A percentile compares a stretch with the other conserved stretches of the same genome.
Evolutionary conservation across 2,329 filamentous ascomycete species (phyloP).

Genomic region (Xylaria sp.): DNA sequence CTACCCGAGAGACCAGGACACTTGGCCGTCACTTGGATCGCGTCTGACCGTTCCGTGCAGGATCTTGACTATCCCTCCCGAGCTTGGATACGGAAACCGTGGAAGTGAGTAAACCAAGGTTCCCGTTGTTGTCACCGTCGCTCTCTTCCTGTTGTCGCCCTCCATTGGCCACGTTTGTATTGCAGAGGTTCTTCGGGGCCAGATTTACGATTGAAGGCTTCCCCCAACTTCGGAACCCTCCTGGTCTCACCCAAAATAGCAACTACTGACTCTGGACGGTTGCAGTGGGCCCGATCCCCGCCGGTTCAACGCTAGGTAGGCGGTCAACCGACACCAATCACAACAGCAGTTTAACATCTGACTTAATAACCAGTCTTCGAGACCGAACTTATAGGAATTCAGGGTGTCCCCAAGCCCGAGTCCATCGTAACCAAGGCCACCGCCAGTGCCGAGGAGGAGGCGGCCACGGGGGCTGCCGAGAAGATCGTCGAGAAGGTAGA

Average conservation of each 20-base stretch:
- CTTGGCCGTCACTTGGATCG: slow-evolving; percentile 13
- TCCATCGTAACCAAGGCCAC: slow-evolving; percentile 56
- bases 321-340: slow-evolving; percentile 10
- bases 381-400: slow-evolving; percentile 87
- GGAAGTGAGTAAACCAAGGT: slow-evolving; percentile 49
- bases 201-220: background rate
- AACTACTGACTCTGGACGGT: background rate
- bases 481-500: slow-evolving; percentile 59
- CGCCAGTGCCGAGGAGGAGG: slow-evolving; percentile 44
- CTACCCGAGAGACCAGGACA: background rate
- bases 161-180: background rate
- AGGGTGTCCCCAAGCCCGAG: slow-evolving; percentile 71
- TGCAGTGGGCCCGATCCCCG: slow-evolving; percentile 82
- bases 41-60: slow-evolving; percentile 52
- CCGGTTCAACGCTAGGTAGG: slow-evolving; percentile 79
- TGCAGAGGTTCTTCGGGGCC: background rate
- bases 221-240: too few species aligned
- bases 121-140: background rate
- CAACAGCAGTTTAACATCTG: slow-evolving; percentile 13
- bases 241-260: background rate
- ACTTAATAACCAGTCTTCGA: slow-evolving; percentile 75
- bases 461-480: slow-evolving; percentile 49
- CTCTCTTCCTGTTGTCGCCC: background rate
- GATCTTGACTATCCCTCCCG: slow-evolving; percentile 89
- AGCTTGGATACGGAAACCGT: slow-evolving; percentile 82